phyloP scores from a whole-genome alignment of 495 filamentous ascomycete species.

The Pseudevernia furfuracea region DNA sequence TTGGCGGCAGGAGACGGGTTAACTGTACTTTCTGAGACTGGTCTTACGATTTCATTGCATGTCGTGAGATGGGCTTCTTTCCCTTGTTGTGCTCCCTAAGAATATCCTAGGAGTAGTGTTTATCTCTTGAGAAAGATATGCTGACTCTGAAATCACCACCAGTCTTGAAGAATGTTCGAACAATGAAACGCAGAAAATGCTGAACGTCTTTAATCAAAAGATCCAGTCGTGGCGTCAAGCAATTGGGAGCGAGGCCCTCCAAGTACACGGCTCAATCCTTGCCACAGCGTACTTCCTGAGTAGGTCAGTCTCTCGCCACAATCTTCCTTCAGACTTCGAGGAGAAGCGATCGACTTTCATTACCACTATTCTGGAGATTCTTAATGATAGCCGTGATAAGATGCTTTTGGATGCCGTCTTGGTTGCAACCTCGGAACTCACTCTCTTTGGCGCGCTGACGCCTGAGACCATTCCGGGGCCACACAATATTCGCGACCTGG shows the following conservation, averaged over 20 bases:
- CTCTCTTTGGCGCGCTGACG: conserved; percentile 56
- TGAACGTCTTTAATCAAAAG: conserved; percentile 36
- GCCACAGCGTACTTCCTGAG: conserved; percentile 54
- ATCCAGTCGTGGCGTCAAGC: conserved; percentile 47
- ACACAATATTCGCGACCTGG: conserved; percentile 37
- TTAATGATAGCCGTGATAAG: conserved; percentile 46
- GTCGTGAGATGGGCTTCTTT: background rate
- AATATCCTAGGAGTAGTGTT: background rate
- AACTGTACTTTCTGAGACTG: background rate
- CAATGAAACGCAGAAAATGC: conserved; percentile 33
- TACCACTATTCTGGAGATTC: conserved; percentile 38
- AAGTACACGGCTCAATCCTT: conserved; percentile 53
- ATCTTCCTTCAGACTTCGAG: conserved; percentile 29
- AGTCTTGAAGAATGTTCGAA: conserved; percentile 43
- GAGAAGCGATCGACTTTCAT: conserved; percentile 36
- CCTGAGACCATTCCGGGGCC: conserved; percentile 34
- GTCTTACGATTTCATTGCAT: background rate
- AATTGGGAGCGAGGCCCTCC: conserved; percentile 52
- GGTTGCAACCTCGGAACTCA: conserved; percentile 64
- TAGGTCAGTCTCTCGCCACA: conserved; percentile 45
- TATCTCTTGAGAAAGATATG: background rate
- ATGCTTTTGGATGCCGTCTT: conserved; percentile 53
- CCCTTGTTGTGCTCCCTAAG: background rate
- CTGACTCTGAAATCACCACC: background rate
- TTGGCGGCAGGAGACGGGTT: background rate